Evolutionary conservation across 768 basidiomycete species (phyloP).

Genomic region (Trametes coccinea): DNA sequence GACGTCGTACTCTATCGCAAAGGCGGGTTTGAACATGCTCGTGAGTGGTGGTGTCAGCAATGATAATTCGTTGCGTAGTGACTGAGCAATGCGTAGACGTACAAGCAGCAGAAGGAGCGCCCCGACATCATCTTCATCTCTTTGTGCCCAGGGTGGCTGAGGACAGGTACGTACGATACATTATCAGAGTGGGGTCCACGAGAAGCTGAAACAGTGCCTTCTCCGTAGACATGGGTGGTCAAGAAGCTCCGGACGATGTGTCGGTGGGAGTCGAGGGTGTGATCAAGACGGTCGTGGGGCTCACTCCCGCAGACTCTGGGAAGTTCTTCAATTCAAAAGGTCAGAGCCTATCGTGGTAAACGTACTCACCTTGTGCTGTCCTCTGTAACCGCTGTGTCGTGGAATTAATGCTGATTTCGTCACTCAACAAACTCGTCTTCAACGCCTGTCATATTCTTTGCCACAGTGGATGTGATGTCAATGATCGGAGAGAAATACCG

Average conservation of each 20-base stretch:
- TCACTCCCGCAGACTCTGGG: conserved; percentile 8
- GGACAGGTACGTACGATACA: conserved; percentile 9
- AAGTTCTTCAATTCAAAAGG: conserved; percentile 12
- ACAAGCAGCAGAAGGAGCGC: conserved; percentile 18
- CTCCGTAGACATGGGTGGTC: conserved; percentile 11
- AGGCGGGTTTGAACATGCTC: conserved; percentile 21
- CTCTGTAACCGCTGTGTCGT: neutral
- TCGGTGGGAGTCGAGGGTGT: conserved; percentile 6
- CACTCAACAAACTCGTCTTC: too few relatives aligned
- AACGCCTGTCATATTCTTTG: too few relatives aligned
- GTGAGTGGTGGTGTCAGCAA: neutral
- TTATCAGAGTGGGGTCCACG: too few relatives aligned
- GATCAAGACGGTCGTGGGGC: conserved; percentile 1
- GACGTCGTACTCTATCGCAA: conserved; percentile 8
- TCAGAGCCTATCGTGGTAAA: conserved; percentile 7
- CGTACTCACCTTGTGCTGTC: neutral
- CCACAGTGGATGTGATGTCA: too few relatives aligned
- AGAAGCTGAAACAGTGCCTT: neutral
- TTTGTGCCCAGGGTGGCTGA: conserved; percentile 21
- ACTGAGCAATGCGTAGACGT: conserved; percentile 9
- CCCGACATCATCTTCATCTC: conserved; percentile 17
- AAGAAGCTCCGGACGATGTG: neutral
- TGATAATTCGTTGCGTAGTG: too few relatives aligned
- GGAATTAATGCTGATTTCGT: too few relatives aligned
- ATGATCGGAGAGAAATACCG: too few relatives aligned